phyloP scores from a whole-genome alignment of 306 rosid species.

The Aeschynomene evenia region DNA sequence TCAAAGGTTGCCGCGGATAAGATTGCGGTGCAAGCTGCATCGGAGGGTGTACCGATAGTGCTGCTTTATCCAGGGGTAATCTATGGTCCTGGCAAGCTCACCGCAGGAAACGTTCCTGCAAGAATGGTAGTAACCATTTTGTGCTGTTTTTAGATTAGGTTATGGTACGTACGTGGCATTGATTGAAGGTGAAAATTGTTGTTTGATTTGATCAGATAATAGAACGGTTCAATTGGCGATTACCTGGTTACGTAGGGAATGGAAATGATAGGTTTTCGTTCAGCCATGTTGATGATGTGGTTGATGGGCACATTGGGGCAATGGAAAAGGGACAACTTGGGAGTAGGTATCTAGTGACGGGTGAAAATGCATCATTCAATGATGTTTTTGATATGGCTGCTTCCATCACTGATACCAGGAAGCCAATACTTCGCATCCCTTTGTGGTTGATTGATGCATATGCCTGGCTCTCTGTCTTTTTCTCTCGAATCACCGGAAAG shows the following conservation, averaged over 20 bases:
- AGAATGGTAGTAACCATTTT: constrained; percentile 53
- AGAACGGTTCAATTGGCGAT: constrained; percentile 79
- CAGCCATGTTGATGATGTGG: constrained; percentile 87
- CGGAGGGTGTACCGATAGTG: constrained; percentile 63
- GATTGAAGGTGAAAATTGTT: neutral
- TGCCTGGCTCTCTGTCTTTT: constrained; percentile 61
- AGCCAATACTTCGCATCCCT: constrained; percentile 60
- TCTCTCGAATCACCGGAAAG: constrained; percentile 65
- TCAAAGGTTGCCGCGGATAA: constrained; percentile 76
- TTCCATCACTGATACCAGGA: constrained; percentile 53
- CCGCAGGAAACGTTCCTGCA: constrained; percentile 79
- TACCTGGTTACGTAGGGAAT: constrained; percentile 80
- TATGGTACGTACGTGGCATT: neutral
- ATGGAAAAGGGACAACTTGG: constrained; percentile 67
- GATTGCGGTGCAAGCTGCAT: constrained; percentile 69
- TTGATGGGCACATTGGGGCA: constrained; percentile 77
- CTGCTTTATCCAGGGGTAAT: constrained; percentile 86
- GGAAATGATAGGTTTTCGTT: constrained; percentile 72
- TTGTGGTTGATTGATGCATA: constrained; percentile 71
- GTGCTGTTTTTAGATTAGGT: neutral
- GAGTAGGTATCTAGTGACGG: constrained; percentile 71
- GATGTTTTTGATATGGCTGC: constrained; percentile 80
- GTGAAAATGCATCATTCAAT: constrained; percentile 84
- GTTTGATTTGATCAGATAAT: constrained; percentile 47
- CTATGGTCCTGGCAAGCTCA: constrained; percentile 84